Conservation (phyloP, 257 asterid species). For the Osmanthus fragrans region DNA sequence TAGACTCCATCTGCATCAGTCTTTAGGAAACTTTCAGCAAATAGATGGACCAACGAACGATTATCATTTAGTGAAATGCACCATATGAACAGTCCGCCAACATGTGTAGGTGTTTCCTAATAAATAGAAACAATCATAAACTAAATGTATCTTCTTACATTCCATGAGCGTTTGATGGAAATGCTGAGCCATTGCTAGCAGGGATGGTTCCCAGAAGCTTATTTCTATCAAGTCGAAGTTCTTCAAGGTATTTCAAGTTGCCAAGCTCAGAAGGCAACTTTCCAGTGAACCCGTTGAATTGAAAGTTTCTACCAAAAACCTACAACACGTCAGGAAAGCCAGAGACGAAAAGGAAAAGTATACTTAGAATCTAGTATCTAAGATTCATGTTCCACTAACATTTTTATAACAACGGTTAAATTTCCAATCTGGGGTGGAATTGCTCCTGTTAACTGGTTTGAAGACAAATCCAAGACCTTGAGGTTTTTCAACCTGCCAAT, state of each 20-base stretch:
- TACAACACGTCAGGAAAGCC: neutral
- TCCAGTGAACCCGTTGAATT: constrained; percentile 78
- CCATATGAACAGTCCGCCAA: neutral
- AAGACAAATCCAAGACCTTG: constrained; percentile 76
- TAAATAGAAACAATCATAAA: neutral
- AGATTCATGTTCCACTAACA: constrained; percentile 51
- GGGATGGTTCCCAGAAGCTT: constrained; percentile 70
- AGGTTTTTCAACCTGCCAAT: constrained; percentile 69
- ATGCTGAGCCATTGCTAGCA: constrained; percentile 50
- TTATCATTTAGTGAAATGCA: neutral
- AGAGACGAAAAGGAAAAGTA: neutral
- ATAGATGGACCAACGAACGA: neutral
- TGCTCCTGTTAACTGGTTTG: constrained; percentile 69
- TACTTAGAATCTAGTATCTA: neutral
- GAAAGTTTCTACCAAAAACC: constrained; percentile 45
- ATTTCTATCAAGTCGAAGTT: constrained; percentile 80
- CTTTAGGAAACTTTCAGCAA: neutral
- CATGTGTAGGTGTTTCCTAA: neutral
- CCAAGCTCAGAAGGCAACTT: constrained; percentile 75
- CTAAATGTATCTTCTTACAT: constrained; percentile 49
- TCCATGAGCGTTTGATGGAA: constrained; percentile 37
- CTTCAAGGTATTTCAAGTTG: constrained; percentile 68
- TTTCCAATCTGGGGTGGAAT: constrained; percentile 76
- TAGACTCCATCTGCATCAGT: neutral
- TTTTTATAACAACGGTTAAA: constrained; percentile 53